Evolutionary conservation across 2,329 filamentous ascomycete species (phyloP), one percentile per base, ranked within the genome.

Genomic region (Penicillium sp.): DNA sequence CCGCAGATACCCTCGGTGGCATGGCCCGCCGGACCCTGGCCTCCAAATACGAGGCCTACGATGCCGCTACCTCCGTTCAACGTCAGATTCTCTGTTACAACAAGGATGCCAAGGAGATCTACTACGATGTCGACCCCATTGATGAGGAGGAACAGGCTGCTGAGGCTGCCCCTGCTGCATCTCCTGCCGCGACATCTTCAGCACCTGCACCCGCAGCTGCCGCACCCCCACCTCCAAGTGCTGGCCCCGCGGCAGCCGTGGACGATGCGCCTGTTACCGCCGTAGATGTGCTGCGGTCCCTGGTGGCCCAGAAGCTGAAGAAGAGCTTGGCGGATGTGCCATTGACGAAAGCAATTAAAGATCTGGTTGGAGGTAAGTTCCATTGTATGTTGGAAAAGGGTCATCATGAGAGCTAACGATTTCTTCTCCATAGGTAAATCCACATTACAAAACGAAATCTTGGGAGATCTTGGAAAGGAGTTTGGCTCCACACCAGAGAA

Each of bases 21-120:
- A 99, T 99, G 95, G 95, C 95, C 64, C 96, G 93, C 83, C 87
- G 93, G 69, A 99, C 95, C 53, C 80, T 99, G 61, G 91, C 93
- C 59, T 93, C 92, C 73, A 98, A 98, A 79, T 99, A 98, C 78
- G 95, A 99, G 82, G 93, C 93, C 62, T 96, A 97, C 79, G 95
- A 99, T 79, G 95, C 95, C 55, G 95, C 95, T 60, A 93, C 93
- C 71, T 97, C 93, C 8, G 89, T 98, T 44, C 93, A 97, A 79
- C 87, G 95, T 75, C 93, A 98, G 77, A 97, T 99, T 74, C 86
- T 99, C 56, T 98, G 95, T 83, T 99, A 98, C 82, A 98, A 96
- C 83, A 99, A 99, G 78, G 95, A 99, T 73, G 90, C 92, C 55
- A 98, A 97, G 77, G 95, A 99, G 77, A 99, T 99, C 65, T 99